Base-by-base conservation (phyloP, 768 basidiomycete species). In the Lactarius hengduanensis region DNA sequence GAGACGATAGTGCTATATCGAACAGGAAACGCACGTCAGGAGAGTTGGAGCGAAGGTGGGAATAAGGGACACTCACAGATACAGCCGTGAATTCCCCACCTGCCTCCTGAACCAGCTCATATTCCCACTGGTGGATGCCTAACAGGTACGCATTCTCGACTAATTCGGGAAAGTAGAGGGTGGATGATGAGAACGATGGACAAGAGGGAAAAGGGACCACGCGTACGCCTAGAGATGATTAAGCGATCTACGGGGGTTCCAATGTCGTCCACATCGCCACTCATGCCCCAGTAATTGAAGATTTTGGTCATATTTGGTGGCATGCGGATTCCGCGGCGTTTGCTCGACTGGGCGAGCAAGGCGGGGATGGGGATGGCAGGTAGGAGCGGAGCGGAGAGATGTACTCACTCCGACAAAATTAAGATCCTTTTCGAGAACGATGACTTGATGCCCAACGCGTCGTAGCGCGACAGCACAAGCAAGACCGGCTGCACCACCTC, bases 231-330 rank as follows among this genome's bases (percentile, higher is more conserved):
- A 20, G 70, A 64, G 57, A 77, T 72, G 5, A 70, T 62, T 16
- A 75, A 34, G 1, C 70, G 70, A 26, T 71, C 69, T 11, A 73
- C 68, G 22, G 68, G 66, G 34, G 71, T 54, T 20, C 69, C 71
- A 2, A 72, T 71, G 43, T 72, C 63, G 47, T 58, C 57, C 10
- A 78, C 59, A 41, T 75, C 63, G 36, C 69, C 62, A n/a, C 65
- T 65, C 57, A 79, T 70, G 15, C 77, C 77, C 78, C 79, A 80
- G 54, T 75, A 73, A 34, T 73, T 72, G 36, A 79, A 72, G 2
- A 80, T 74, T 62, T 78, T 76, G 54, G 75, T 74, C 71, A 77
- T 71, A 61, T 79, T 80, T 1, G 79, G 78, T 34, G 78, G 74
- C 59, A 78, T 68, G 1, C 76, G 71, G 28, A 76, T 59, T 5